A percentile compares a stretch with the other conserved stretches of the same genome.
phyloP scores from a whole-genome alignment of 768 basidiomycete genomes.

The Tephrocybe sp. region DNA sequence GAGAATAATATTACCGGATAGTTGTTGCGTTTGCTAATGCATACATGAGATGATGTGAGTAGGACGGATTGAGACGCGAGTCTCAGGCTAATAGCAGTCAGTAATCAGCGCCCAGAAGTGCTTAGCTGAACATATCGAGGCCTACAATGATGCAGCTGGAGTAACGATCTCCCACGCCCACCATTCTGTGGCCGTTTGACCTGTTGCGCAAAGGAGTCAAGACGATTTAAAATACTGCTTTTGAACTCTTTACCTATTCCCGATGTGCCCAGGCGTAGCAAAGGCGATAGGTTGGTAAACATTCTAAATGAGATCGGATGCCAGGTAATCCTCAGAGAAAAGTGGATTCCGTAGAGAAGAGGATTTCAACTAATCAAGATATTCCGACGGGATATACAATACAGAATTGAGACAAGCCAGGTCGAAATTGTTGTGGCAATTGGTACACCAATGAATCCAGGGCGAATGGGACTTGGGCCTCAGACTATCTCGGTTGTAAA shows the following conservation, averaged over 20 bases:
- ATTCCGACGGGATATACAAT: too few species aligned
- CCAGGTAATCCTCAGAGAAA: constrained; percentile 73
- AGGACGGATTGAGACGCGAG: constrained; percentile 90
- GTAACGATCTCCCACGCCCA: constrained; percentile 92
- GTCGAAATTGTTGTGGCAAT: constrained; percentile 84
- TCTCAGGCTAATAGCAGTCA: constrained; percentile 51
- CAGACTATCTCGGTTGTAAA: constrained; percentile 45
- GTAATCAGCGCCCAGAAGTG: neutral
- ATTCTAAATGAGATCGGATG: constrained; percentile 61
- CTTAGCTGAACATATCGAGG: neutral
- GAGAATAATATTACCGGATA: constrained; percentile 60
- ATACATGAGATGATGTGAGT: constrained; percentile 70
- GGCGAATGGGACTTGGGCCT: constrained; percentile 71
- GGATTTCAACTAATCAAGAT: too few species aligned
- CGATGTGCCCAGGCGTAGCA: constrained; percentile 73
- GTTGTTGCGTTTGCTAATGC: constrained; percentile 78
- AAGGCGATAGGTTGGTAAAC: constrained; percentile 61
- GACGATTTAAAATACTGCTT: neutral
- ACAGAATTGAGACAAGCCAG: constrained; percentile 69
- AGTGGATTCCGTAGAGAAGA: constrained; percentile 60
- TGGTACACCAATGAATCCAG: constrained; percentile 92
- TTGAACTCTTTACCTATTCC: constrained; percentile 54
- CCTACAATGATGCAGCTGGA: constrained; percentile 45
- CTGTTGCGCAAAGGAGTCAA: constrained; percentile 24
- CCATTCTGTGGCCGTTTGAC: constrained; percentile 88